phyloP scores from a whole-genome alignment of 768 basidiomycete species.

The Amanita inopinata region DNA sequence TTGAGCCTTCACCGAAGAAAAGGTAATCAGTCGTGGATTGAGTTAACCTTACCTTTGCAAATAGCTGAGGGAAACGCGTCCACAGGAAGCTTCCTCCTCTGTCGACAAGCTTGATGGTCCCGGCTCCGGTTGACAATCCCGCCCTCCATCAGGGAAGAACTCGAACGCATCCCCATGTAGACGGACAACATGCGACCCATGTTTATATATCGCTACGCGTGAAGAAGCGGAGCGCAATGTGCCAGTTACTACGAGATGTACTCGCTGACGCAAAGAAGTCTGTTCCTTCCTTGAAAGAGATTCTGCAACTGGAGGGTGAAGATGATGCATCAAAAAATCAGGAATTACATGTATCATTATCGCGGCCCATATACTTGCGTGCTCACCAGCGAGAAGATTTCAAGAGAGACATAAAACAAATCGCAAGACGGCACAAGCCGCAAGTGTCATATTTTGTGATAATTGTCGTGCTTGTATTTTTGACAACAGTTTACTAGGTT shows the following conservation, averaged over 20 bases:
- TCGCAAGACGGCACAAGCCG: constrained; percentile 39
- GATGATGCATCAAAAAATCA: constrained; percentile 13
- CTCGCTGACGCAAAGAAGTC: constrained; percentile 30
- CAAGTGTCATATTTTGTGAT: constrained; percentile 20
- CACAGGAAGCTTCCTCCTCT: constrained; percentile 56
- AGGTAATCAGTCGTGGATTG: constrained; percentile 21
- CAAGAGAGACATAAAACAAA: constrained; percentile 45
- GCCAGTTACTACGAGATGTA: constrained; percentile 35
- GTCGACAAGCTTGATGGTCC: constrained; percentile 34
- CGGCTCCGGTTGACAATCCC: constrained; percentile 61
- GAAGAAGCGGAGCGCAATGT: constrained; percentile 31
- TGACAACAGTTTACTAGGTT: too few relatives aligned
- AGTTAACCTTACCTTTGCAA: neutral
- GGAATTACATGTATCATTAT: constrained; percentile 79
- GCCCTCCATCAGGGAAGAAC: constrained; percentile 76
- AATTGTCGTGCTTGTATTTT: too few relatives aligned
- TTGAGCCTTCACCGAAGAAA: constrained; percentile 26
- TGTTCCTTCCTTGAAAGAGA: constrained; percentile 39
- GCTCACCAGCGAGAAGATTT: constrained; percentile 73
- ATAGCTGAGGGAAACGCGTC: neutral
- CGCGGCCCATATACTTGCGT: constrained; percentile 71
- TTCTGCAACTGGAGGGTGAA: constrained; percentile 20
- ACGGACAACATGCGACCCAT: constrained; percentile 79
- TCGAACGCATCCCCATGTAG: constrained; percentile 68
- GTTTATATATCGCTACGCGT: constrained; percentile 61